phyloP scores from a whole-genome alignment of 228 moss, liverwort and hornwort species.

The Sphagnum fallax region DNA sequence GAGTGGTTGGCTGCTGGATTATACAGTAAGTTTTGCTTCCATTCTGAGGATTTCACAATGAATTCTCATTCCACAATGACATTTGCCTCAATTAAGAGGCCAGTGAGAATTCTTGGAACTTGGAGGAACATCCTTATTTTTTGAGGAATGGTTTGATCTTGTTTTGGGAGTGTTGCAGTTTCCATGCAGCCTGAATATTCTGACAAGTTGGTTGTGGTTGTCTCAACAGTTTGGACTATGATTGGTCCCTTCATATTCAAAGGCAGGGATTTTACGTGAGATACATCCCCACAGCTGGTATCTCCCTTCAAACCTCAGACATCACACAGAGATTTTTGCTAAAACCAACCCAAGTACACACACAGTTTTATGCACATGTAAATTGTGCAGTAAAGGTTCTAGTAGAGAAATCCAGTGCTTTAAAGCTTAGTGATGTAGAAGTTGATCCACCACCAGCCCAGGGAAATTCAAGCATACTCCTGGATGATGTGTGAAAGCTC shows the following conservation, averaged over 20 bases:
- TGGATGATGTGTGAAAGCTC: too few relatives aligned
- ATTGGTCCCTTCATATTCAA: slow-evolving; percentile 31
- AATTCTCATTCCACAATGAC: background rate
- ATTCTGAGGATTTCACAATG: too few relatives aligned
- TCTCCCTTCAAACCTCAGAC: too few relatives aligned
- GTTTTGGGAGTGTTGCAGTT: background rate
- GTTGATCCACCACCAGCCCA: too few relatives aligned
- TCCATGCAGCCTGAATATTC: background rate
- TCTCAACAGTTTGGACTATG: slow-evolving; percentile 46
- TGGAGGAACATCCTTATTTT: background rate
- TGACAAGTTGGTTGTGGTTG: background rate
- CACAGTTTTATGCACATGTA: too few relatives aligned
- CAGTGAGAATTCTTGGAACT: background rate
- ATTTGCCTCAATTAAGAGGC: background rate
- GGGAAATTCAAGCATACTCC: too few relatives aligned
- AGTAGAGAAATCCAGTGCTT: too few relatives aligned
- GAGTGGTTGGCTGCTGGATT: slow-evolving; percentile 88
- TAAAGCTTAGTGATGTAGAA: too few relatives aligned
- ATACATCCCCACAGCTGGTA: too few relatives aligned
- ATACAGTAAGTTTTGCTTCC: slow-evolving; percentile 41
- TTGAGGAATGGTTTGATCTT: background rate
- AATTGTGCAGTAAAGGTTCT: too few relatives aligned
- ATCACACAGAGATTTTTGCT: too few relatives aligned
- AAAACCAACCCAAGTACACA: too few relatives aligned
- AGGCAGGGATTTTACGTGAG: slow-evolving; percentile 21